Conservation (phyloP, 1,139 yeast species). For the Torulaspora globosa region DNA sequence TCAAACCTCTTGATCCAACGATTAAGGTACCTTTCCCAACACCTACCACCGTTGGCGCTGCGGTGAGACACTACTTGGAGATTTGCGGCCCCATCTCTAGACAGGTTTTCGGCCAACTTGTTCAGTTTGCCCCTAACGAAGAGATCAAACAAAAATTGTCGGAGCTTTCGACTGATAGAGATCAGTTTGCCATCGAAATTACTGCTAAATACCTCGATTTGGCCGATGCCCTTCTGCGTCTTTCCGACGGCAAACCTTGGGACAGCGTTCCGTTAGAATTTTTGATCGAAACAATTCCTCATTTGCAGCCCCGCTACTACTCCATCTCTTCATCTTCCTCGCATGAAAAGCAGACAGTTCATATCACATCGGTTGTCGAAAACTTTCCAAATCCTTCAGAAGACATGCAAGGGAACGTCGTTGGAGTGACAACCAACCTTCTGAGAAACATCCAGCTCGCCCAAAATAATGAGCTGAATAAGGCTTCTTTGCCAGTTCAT, state of each 20-base stretch:
- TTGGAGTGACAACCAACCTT: conserved; percentile 89
- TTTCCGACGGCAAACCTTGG: conserved; percentile 71
- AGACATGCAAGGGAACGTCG: conserved; percentile 26
- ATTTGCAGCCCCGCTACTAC: conserved; percentile 90
- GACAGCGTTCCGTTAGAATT: conserved; percentile 74
- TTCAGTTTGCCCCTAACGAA: conserved; percentile 75
- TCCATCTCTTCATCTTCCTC: conserved; percentile 90
- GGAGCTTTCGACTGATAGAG: conserved; percentile 65
- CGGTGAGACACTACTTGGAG: conserved; percentile 81
- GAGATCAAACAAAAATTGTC: conserved; percentile 51
- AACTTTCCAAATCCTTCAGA: conserved; percentile 41
- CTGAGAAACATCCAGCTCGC: conserved; percentile 65
- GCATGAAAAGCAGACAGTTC: conserved; percentile 68
- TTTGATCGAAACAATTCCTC: conserved; percentile 73
- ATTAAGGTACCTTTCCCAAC: conserved; percentile 76
- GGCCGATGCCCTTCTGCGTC: conserved; percentile 63
- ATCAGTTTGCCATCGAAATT: conserved; percentile 59
- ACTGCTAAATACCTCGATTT: conserved; percentile 60
- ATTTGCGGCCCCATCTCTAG: conserved; percentile 93
- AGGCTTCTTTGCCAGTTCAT: conserved; percentile 43
- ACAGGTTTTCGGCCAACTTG: conserved; percentile 72
- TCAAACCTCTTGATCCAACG: conserved; percentile 73
- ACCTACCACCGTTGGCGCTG: conserved; percentile 87
- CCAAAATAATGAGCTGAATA: conserved; percentile 48
- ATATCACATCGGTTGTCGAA: conserved; percentile 92